Conservation (phyloP, 2,329 filamentous ascomycete genomes). For the Neofusicoccum ribis region DNA sequence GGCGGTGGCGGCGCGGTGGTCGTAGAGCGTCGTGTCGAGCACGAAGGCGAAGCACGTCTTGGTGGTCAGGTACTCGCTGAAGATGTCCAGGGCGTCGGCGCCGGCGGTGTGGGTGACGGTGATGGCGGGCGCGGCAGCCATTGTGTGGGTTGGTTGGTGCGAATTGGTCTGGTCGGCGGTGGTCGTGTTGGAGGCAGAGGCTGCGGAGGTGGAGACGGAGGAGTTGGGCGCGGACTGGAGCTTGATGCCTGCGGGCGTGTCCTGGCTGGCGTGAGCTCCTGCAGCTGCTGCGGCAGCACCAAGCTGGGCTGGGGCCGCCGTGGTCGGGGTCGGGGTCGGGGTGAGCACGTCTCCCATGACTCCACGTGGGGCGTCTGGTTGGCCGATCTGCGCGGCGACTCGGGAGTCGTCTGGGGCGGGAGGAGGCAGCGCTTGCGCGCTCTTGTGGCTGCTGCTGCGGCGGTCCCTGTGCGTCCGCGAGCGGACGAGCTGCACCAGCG, state of each 20-base stretch:
- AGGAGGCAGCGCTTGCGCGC: neutral
- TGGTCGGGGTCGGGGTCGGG: neutral
- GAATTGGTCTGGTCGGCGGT: neutral
- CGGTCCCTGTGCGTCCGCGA: neutral
- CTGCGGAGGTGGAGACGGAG: neutral
- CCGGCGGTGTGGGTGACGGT: slow-evolving; percentile 3
- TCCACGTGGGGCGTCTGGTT: slow-evolving; percentile 18
- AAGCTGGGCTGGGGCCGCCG: neutral
- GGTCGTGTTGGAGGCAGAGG: neutral
- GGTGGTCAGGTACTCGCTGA: slow-evolving; percentile 10
- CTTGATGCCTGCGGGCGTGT: neutral
- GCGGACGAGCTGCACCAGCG: neutral
- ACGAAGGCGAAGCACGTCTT: slow-evolving; percentile 18
- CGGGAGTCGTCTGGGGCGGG: neutral
- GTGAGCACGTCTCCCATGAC: slow-evolving; percentile 18
- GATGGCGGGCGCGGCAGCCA: neutral
- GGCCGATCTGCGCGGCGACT: neutral
- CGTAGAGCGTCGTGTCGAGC: slow-evolving; percentile 18
- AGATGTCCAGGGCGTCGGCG: neutral
- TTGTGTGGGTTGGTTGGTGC: neutral
- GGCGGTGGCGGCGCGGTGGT: neutral
- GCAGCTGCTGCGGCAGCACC: neutral
- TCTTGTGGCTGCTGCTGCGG: neutral
- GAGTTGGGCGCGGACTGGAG: neutral
- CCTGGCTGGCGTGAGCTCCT: neutral